phyloP scores from a whole-genome alignment of 768 basidiomycete species.

The Tylopilus vinaceipallidus region DNA sequence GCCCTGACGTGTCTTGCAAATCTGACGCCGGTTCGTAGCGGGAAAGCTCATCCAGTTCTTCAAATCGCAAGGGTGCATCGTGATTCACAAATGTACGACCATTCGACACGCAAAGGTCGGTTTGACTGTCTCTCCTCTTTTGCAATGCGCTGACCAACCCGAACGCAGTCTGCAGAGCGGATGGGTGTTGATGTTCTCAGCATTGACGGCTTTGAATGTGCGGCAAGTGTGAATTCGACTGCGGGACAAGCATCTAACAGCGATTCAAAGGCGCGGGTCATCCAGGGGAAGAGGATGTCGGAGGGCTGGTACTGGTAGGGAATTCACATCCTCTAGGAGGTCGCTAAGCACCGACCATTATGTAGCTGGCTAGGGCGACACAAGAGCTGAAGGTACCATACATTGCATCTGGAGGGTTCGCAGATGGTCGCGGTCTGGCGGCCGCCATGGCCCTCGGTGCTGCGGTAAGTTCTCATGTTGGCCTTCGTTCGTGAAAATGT shows the following conservation, averaged over 20 bases:
- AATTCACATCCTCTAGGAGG: background rate
- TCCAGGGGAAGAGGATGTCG: slow-evolving; percentile 93
- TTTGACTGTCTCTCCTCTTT: slow-evolving; percentile 25
- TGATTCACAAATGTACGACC: slow-evolving; percentile 90
- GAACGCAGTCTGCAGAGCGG: slow-evolving; percentile 54
- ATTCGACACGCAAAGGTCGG: slow-evolving; percentile 80
- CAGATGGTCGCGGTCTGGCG: slow-evolving; percentile 80
- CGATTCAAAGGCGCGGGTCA: slow-evolving; percentile 76
- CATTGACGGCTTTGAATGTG: slow-evolving; percentile 92
- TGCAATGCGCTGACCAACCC: background rate
- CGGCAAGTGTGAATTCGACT: slow-evolving; percentile 16
- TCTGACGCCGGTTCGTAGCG: slow-evolving; percentile 42
- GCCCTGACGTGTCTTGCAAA: background rate
- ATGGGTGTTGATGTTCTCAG: slow-evolving; percentile 85
- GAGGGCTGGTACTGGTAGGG: slow-evolving; percentile 75
- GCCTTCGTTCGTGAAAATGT: too few species aligned
- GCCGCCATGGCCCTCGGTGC: slow-evolving; percentile 82
- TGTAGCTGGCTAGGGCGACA: slow-evolving; percentile 80
- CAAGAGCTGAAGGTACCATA: slow-evolving; percentile 82
- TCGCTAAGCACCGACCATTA: background rate
- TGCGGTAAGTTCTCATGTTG: slow-evolving; percentile 56
- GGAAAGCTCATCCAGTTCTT: slow-evolving; percentile 76
- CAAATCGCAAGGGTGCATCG: slow-evolving; percentile 72
- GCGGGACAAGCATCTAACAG: slow-evolving; percentile 7
- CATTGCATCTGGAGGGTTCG: slow-evolving; percentile 90